Evolutionary conservation across 768 basidiomycete species (phyloP).

Genomic region (Amanita molliuscula): DNA sequence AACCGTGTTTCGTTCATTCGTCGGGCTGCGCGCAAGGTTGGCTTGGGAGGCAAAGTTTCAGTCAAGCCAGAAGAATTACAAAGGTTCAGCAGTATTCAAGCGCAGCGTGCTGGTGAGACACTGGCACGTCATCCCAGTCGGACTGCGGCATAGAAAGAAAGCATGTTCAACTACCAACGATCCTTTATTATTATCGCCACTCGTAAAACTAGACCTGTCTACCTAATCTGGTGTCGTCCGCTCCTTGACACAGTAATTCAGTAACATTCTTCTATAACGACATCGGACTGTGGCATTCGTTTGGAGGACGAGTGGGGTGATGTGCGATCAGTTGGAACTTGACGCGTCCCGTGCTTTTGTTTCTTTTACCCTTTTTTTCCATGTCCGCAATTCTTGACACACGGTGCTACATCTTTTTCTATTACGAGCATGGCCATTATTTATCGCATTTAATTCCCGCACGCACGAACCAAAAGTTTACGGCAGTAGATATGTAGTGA

Average conservation of each 20-base stretch:
- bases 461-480: neutral
- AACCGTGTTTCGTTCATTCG: conserved; percentile 93
- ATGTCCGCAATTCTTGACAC: neutral
- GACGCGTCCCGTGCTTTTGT: neutral
- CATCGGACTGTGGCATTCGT: neutral
- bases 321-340: neutral
- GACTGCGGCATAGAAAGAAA: conserved; percentile 24
- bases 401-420: neutral
- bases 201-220: conserved; percentile 5
- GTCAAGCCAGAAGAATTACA: conserved; percentile 82
- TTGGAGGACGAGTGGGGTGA: neutral
- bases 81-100: conserved; percentile 82
- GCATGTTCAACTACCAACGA: conserved; percentile 5
- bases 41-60: conserved; percentile 71
- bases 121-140: conserved; percentile 71
- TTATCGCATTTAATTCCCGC: neutral
- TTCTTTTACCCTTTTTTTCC: neutral
- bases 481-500: neutral
- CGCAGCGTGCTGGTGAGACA: conserved; percentile 63
- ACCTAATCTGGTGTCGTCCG: conserved; percentile 5
- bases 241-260: conserved; percentile 3
- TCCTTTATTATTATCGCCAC: conserved; percentile 5
- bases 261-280: neutral
- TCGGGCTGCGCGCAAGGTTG: conserved; percentile 80
- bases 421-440: neutral